These are phyloP conservation scores for Limnomonas spitsbergensis DNA, from an alignment of 139 green algal genomes.

Conservation along the genomic window DNA sequence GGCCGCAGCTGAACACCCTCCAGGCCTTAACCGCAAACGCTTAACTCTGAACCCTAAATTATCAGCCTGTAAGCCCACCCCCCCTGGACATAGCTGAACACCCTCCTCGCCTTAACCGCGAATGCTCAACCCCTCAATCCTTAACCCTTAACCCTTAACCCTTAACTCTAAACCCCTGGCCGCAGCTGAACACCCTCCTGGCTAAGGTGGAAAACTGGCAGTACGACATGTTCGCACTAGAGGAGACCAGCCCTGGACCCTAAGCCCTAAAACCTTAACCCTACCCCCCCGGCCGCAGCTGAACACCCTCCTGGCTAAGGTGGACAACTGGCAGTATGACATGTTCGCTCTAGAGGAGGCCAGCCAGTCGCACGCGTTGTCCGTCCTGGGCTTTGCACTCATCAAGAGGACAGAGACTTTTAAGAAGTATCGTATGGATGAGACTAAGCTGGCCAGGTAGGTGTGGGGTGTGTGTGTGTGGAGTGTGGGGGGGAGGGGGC, in stretches of 20 bases:
- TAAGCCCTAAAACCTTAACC: too few species aligned
- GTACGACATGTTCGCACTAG: constrained; percentile 58
- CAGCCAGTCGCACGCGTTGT: constrained; percentile 36
- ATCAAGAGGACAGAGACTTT: constrained; percentile 37
- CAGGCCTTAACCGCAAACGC: too few species aligned
- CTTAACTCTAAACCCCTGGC: too few species aligned
- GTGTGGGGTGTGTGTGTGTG: too few species aligned
- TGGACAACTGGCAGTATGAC: constrained; percentile 64
- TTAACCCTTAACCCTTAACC: too few species aligned
- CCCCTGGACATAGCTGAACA: constrained; percentile 16
- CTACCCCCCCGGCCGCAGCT: constrained; percentile 21
- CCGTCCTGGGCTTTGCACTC: constrained; percentile 41
- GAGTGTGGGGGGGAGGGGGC: too few species aligned
- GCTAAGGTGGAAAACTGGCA: constrained; percentile 52
- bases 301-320: constrained; percentile 28
- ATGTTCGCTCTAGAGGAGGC: constrained; percentile 51
- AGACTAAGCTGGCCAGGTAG: constrained; percentile 37
- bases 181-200: constrained; percentile 28
- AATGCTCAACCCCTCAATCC: constrained; percentile 59
- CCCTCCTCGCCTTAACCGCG: constrained; percentile 38
- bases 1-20: too few species aligned
- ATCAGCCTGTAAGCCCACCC: too few species aligned
- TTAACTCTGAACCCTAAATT: too few species aligned
- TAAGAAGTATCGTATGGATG: constrained; percentile 41
- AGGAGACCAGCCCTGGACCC: constrained; percentile 47